phyloP scores from a whole-genome alignment of 2,329 filamentous ascomycete species.

The Aspergillus unguis region DNA sequence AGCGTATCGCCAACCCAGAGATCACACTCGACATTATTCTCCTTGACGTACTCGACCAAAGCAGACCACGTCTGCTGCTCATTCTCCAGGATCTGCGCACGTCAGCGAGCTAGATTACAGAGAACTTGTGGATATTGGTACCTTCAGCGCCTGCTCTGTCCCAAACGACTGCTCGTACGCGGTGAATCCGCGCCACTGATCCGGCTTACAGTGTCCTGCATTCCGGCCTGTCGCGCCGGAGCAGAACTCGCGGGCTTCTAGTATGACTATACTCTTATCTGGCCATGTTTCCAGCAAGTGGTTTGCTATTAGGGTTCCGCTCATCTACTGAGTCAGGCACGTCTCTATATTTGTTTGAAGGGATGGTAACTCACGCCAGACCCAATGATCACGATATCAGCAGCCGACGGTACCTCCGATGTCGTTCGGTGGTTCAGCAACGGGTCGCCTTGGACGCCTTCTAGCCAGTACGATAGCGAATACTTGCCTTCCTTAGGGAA shows the following conservation, averaged over 20 bases:
- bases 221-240: slow-evolving; percentile 2
- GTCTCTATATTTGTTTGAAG: neutral
- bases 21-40: slow-evolving; percentile 8
- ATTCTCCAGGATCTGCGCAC: neutral
- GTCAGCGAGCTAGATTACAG: neutral
- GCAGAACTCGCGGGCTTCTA: slow-evolving; percentile 5
- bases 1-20: slow-evolving; percentile 6
- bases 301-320: slow-evolving; percentile 1
- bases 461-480: slow-evolving; percentile 8
- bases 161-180: neutral
- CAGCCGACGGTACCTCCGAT: neutral
- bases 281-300: neutral
- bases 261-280: neutral
- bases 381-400: slow-evolving; percentile 3
- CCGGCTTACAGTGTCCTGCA: slow-evolving; percentile 2
- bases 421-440: slow-evolving; percentile 1
- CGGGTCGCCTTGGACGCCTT: neutral
- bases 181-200: slow-evolving; percentile 6
- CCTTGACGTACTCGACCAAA: neutral
- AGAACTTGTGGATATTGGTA: neutral
- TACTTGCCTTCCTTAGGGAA: slow-evolving; percentile 5
- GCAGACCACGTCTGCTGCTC: slow-evolving; percentile 3
- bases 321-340: neutral
- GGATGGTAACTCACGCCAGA: neutral
- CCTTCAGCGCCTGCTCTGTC: slow-evolving; percentile 4